Evolutionary conservation across 1,139 yeast genomes (phyloP), one percentile per base, ranked within the genome.

Genomic region (Wickerhamomyces sp.): DNA sequence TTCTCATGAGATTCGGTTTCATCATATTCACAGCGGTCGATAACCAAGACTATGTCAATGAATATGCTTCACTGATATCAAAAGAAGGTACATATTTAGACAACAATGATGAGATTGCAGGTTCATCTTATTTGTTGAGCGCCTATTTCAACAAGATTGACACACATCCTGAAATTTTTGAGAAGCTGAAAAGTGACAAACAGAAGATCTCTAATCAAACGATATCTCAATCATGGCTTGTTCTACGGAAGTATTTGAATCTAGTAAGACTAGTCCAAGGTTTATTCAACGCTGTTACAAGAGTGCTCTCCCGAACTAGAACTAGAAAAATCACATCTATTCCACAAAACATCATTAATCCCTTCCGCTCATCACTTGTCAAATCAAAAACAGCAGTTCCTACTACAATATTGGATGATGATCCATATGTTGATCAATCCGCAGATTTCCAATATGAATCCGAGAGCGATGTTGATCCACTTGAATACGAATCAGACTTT

Each of bases 1-100:
- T 79, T 0, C 58, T 79, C 37, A 64, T 75, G 46, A 75, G 75
- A 45, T 55, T 78, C 33, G 87, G 88, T 0, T 64, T 74, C 37
- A 62, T 81, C 33, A 77, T 85, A 6, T 68, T 81, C 24, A 73
- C 81, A 9, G 76, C 81, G 43, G 80, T 85, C 0, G 80, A 85
- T 3, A 72, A 70, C 41, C 73, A 78, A 14, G 76, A 83, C 41
- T 82, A 79, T 52, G 70, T 79, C 24, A 70, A 75, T 28, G 88
- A 81, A 47, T 62, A 74, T 16, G 64, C 76, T 26, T 52, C 68
- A n/a, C 61, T 82, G 4, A 57, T 61, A 0, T 54, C 71, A 19
- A 75, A 75, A 13, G 54, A 57, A 6, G 61, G 63, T n/a, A 81
- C 87, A 0, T 83, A 84, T 78, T 46, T 81, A 10, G 87, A 23